Percentiles rank a stretch among this genome's conserved stretches.
Conservation (phyloP, 176 grass and related monocot genomes). For the Zoysia pacifica region DNA sequence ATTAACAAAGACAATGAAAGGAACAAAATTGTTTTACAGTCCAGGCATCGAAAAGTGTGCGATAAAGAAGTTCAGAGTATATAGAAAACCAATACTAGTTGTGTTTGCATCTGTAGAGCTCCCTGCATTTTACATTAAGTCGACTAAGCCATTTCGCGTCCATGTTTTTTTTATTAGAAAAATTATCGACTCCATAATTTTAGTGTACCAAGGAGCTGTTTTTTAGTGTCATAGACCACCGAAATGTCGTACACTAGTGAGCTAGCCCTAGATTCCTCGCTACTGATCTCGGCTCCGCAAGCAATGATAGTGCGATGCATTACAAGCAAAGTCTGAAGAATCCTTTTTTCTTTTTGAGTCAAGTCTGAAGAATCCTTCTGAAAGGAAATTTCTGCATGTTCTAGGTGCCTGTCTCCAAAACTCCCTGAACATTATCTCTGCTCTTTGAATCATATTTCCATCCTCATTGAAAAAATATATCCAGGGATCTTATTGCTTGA, state of each 20-base stretch:
- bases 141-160: background rate
- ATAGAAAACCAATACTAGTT: background rate
- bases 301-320: constrained; percentile 21
- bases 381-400: constrained; percentile 5
- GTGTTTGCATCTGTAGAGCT: background rate
- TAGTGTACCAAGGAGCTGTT: background rate
- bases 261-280: constrained; percentile 37
- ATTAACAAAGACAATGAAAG: background rate
- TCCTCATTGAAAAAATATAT: background rate
- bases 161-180: background rate
- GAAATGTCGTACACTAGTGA: constrained; percentile 21
- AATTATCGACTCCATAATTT: background rate
- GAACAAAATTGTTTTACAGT: background rate
- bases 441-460: background rate
- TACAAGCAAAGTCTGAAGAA: constrained; percentile 22
- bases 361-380: constrained; percentile 21
- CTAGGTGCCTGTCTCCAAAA: background rate
- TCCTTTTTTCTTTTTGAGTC: too few species aligned
- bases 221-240: constrained; percentile 31
- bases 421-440: background rate
- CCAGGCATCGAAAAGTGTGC: background rate
- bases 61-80: background rate
- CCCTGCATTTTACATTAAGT: background rate
- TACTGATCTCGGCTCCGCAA: constrained; percentile 30
- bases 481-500: background rate